Conservation (phyloP, 305 asterid genomes). For the Lippia alba region DNA sequence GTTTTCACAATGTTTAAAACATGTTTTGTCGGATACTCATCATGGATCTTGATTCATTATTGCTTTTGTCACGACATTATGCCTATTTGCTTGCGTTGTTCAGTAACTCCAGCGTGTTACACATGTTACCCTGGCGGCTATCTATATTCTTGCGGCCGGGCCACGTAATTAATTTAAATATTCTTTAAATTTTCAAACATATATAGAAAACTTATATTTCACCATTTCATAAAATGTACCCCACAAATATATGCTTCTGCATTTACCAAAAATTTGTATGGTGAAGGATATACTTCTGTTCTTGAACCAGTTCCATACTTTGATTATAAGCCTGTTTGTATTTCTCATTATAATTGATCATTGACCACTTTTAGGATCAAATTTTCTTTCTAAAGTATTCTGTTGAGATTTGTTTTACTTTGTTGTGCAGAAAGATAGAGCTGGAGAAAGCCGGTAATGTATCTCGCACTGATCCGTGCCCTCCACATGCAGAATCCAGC, state of each 20-base stretch:
- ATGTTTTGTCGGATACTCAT: slow-evolving; percentile 10
- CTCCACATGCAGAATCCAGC: slow-evolving; percentile 22
- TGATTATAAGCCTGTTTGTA: background rate
- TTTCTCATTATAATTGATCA: background rate
- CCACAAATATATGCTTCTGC: background rate
- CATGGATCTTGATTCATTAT: slow-evolving; percentile 16
- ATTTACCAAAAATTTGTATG: background rate
- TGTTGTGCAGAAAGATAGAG: slow-evolving; percentile 28
- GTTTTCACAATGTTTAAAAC: background rate
- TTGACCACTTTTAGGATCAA: no score
- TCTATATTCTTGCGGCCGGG: background rate
- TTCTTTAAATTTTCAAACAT: background rate
- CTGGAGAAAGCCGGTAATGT: slow-evolving; percentile 10
- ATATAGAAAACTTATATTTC: background rate
- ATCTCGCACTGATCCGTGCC: background rate
- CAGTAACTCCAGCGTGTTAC: background rate
- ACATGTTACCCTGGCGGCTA: background rate
- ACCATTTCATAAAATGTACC: background rate
- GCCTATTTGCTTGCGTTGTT: background rate
- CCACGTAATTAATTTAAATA: background rate
- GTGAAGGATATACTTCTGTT: background rate
- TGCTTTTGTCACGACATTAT: background rate
- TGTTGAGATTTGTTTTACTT: slow-evolving; percentile 4
- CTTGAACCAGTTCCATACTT: background rate
- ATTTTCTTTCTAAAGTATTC: background rate